Evolutionary conservation across 257 asterid genomes (phyloP), one percentile per base, ranked within the genome.

Genomic region (Solanum pimpinellifolium): DNA sequence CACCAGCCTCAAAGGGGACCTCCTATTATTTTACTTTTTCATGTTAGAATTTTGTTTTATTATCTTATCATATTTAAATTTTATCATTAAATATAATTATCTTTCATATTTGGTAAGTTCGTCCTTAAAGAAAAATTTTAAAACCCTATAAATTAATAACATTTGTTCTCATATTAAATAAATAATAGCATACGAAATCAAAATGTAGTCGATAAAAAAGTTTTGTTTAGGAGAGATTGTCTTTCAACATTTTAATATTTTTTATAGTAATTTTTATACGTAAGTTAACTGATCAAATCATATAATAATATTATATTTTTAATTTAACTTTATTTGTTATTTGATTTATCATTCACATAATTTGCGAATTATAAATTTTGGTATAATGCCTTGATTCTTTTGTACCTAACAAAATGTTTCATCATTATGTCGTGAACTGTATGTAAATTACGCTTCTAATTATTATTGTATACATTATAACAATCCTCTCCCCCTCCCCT

Each of bases 1-100:
- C 90, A 88, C 92, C 92, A 89, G 47, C 92, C 90, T 59, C 35
- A 52, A 56, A 56, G 15, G 21, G 73, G 72, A 37, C 84, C 12
- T 59, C 68, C n/a, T 56, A 9, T 18, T 20, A 56, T 52, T 18
- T 52, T 52, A 18, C 18, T 52, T 52, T 6, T 37, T 37, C 7
- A 5, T 37, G 39, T 37, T 37, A 37, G 39, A 37, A 41, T 41
- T 41, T 41, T 41, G 1, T 9, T 41, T 9, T 41, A 41, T 9
- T 41, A 8, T 41, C 11, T 41, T 41, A 41, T 41, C 11, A 9
- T 41, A 41, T 9, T 52, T 52, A 18, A 52, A 18, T 18, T 52
- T 52, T 18, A 2, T 4, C n/a, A 18, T 52, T 52, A 52, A 16
- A 16, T 52, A 52, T 52, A 52, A 6, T 52, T 52, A 16, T 52